These are phyloP conservation scores for Achaetomium macrosporum DNA, from an alignment of 2,329 filamentous ascomycete genomes.

Conservation along the genomic window DNA sequence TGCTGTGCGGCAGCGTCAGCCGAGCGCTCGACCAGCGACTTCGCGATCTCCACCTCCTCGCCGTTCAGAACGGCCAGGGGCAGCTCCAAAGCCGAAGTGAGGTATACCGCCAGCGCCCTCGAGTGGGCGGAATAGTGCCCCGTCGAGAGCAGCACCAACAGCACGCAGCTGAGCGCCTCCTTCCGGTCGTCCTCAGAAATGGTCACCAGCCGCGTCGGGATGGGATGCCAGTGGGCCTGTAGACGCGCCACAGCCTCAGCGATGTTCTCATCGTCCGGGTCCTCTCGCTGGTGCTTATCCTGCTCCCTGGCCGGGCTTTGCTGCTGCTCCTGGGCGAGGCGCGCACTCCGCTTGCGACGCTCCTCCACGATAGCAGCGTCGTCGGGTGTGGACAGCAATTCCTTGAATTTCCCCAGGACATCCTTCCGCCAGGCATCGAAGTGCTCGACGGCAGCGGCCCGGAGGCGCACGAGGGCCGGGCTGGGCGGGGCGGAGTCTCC, in stretches of 20 bases:
- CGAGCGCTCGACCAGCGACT: slow-evolving; percentile 63
- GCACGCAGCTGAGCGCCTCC: slow-evolving; percentile 61
- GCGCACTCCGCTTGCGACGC: slow-evolving; percentile 40
- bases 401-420: slow-evolving; percentile 63
- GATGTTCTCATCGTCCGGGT: slow-evolving; percentile 18
- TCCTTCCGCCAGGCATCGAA: slow-evolving; percentile 73
- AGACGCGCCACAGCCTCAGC: slow-evolving; percentile 39
- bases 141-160: slow-evolving; percentile 65
- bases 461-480: slow-evolving; percentile 33
- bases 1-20: slow-evolving; percentile 34
- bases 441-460: slow-evolving; percentile 55
- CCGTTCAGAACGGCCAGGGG: slow-evolving; percentile 55
- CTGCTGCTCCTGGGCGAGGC: slow-evolving; percentile 32
- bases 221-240: slow-evolving; percentile 47
- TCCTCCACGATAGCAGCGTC: slow-evolving; percentile 42
- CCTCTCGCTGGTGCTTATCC: background rate
- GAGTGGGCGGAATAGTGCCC: slow-evolving; percentile 73
- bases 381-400: slow-evolving; percentile 53
- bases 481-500: slow-evolving; percentile 19
- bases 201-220: slow-evolving; percentile 49
- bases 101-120: slow-evolving; percentile 59
- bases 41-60: slow-evolving; percentile 71
- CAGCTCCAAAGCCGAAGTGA: slow-evolving; percentile 62
- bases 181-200: slow-evolving; percentile 53
- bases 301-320: slow-evolving; percentile 23